These are phyloP conservation scores for Xylaria intraflava DNA, from an alignment of 495 filamentous ascomycete species.

Conservation along the genomic window DNA sequence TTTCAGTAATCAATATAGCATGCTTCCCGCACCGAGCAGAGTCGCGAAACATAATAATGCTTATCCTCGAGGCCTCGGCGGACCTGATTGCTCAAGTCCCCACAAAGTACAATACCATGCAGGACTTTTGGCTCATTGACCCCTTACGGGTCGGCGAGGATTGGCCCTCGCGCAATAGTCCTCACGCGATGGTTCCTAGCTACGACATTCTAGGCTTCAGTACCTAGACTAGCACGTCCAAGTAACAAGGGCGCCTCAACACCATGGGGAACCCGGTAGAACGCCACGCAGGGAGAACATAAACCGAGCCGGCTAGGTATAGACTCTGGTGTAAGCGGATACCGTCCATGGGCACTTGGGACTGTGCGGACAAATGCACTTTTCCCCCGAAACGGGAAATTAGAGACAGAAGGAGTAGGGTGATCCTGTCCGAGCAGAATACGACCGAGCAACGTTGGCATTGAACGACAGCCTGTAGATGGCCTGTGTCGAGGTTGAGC, in stretches of 20 bases:
- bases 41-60: slow-evolving; percentile 1
- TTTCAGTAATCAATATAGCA: too few species aligned
- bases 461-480: slow-evolving; percentile 29
- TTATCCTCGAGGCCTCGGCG: neutral
- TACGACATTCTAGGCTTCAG: neutral
- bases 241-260: slow-evolving; percentile 16
- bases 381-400: slow-evolving; percentile 16
- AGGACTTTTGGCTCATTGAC: neutral
- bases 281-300: slow-evolving; percentile 17
- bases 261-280: slow-evolving; percentile 12
- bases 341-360: too few species aligned
- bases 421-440: slow-evolving; percentile 14
- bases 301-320: neutral
- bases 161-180: neutral
- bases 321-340: slow-evolving; percentile 1
- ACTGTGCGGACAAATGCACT: slow-evolving; percentile 14
- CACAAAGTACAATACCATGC: neutral
- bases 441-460: slow-evolving; percentile 14
- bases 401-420: slow-evolving; percentile 14
- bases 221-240: neutral
- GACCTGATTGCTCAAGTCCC: neutral
- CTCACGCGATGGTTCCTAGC: neutral
- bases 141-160: neutral
- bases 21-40: neutral
- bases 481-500: slow-evolving; percentile 22